Evolutionary conservation across 805 yeast species (phyloP), one percentile per base, ranked within the genome.

Genomic region (Henningerozyma blattae): DNA sequence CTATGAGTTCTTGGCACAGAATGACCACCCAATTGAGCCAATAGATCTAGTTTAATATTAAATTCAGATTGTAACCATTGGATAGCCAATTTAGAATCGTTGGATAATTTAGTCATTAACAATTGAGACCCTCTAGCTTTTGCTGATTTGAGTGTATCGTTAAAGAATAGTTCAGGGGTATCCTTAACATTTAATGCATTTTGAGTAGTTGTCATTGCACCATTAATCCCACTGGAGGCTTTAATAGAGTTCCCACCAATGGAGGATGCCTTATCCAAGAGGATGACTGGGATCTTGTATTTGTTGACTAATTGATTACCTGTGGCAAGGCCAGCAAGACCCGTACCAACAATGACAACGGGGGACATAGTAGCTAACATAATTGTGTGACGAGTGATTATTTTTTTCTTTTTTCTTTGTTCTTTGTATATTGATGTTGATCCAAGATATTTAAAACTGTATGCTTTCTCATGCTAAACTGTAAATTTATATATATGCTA

Each of bases 11-110:
- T 65, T 15, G 84, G 75, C 32, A 67, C 72, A 1, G 86, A 75
- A 50, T 83, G 93, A 3, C 94, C 94, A 18, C 94, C 94, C 28
- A 83, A 56, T 45, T 82, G 70, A n/a, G 83, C 69, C 10, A 83
- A 79, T 13, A 76, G 62, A 6, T 80, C 68, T 36, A 83, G 59
- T 45, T 77, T 82, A 32, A 81, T 58, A 5, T 64, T 67, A 44
- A 81, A 73, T 4, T 65, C 68, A 20, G 69, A 65, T 43, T 77
- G 79, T 33, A 83, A 64, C 89, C 93, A 83, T 31, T 71, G 70
- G 32, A 83, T 68, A 0, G 91, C 87, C 28, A 64, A 68, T 5
- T 70, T 73, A 3, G 85, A 75, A 29, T 77, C 73, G 36, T 66
- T 57, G 1, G 80, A 68, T 39, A 83, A 59, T 4, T 72, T 77